These are phyloP conservation scores for Hirsutella minnesotensis DNA, from an alignment of 2,329 filamentous ascomycete genomes.

Conservation along the genomic window DNA sequence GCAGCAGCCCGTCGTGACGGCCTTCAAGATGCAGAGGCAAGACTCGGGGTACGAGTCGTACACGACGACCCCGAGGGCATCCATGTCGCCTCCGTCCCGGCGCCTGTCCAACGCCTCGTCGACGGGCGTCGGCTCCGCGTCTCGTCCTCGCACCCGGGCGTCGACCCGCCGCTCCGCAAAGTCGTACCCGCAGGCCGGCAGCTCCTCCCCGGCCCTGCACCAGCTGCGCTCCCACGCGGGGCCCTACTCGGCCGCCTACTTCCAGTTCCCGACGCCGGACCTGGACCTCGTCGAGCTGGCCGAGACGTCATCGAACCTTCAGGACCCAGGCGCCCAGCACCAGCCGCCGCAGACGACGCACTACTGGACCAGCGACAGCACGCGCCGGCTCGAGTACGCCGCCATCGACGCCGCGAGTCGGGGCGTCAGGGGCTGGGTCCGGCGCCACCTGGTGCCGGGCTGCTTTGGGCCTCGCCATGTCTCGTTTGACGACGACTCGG, in stretches of 20 bases:
- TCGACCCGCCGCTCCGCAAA: constrained; percentile 27
- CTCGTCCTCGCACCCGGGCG: constrained; percentile 26
- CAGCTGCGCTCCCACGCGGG: neutral
- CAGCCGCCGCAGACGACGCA: constrained; percentile 45
- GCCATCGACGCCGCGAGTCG: constrained; percentile 52
- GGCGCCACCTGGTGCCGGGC: constrained; percentile 45
- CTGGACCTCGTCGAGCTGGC: constrained; percentile 24
- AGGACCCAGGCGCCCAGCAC: constrained; percentile 7
- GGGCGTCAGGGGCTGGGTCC: constrained; percentile 49
- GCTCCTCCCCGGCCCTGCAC: constrained; percentile 17
- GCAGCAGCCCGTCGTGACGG: neutral
- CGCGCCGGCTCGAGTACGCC: constrained; percentile 51
- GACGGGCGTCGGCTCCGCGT: constrained; percentile 9
- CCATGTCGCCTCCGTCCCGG: constrained; percentile 20
- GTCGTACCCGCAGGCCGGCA: constrained; percentile 19
- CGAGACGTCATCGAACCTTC: constrained; percentile 6
- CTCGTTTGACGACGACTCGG: constrained; percentile 49
- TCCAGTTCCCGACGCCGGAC: constrained; percentile 37
- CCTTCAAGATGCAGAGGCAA: constrained; percentile 32
- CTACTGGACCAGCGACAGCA: constrained; percentile 56
- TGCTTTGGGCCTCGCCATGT: constrained; percentile 46
- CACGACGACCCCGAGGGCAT: constrained; percentile 23
- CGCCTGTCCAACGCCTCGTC: constrained; percentile 22
- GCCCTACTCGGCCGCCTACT: constrained; percentile 24
- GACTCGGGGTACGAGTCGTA: constrained; percentile 49